Evolutionary conservation across 2,329 filamentous ascomycete species (phyloP), one percentile per base, ranked within the genome.

Genomic region (Colletotrichum kahawae): DNA sequence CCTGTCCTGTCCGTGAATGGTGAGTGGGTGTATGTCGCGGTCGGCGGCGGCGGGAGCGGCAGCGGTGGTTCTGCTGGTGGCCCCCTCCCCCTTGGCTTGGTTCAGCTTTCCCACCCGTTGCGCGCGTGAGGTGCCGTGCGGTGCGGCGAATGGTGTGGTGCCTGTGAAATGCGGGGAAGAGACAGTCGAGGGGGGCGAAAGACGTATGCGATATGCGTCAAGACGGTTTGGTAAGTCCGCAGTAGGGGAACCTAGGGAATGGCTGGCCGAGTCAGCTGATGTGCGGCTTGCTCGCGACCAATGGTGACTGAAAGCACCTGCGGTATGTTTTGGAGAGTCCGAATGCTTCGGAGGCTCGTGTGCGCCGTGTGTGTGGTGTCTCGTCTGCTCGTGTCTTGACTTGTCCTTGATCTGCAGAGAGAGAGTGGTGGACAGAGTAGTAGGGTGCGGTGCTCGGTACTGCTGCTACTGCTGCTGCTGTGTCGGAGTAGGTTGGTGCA

Each of bases 151-250:
- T 29, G 71, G 63, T 57, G 62, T 54, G 60, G n/a, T 54, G 34
- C 33, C 54, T 54, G 14, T 72, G 63, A 75, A 64, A 75, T 72
- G 72, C 69, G 72, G 72, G 72, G 72, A 24, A 67, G 36, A 67
- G 54, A 67, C n/a, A 51, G 33, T 67, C 43, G 59, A 71, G 60
- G 43, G 33, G 33, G 43, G 24, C 54, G 29, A 38, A 36, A 65
- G 59, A 38, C 51, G 5, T 21, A 51, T 51, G 43, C 43, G 43
- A 51, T 51, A 51, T 51, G 59, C 18, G 51, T 56, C n/a, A 18
- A 63, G 24, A 36, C 38, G 31, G 31, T 62, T 34, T n/a, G 57
- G 57, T 34, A 34, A 62, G 57, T 6, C 2, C 7, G 57, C 31
- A 21, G 57, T 9, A 34, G 72, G 69, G 63, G 69, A 67, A 64